Conservation (phyloP, 2,329 filamentous ascomycete genomes). For the Trichoderma gracile region DNA sequence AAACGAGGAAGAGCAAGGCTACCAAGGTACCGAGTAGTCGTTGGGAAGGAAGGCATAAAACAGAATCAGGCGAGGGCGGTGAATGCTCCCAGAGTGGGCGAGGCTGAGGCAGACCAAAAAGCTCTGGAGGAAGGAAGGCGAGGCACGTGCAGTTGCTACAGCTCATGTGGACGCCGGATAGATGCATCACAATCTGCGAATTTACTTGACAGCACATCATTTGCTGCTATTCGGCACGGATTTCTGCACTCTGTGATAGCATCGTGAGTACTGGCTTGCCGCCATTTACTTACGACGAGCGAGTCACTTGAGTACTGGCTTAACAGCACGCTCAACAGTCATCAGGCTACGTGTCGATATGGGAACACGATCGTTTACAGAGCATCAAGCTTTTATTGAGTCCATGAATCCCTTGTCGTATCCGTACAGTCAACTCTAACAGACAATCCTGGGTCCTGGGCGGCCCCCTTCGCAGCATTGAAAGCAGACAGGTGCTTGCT, state of each 20-base stretch:
- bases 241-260: background rate
- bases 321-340: background rate
- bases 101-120: background rate
- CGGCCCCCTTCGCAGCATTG: background rate
- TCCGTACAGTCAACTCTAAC: background rate
- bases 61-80: background rate
- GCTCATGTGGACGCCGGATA: background rate
- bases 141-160: conserved; percentile 14
- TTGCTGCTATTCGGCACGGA: background rate
- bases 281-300: background rate
- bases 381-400: background rate
- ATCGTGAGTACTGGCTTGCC: background rate
- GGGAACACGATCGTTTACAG: background rate
- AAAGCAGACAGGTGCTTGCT: background rate
- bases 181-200: background rate
- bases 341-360: background rate
- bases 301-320: background rate
- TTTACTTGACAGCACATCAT: background rate
- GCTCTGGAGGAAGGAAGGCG: background rate
- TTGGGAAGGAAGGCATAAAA: background rate
- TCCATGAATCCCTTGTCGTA: background rate
- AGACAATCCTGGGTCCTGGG: background rate
- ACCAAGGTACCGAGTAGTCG: background rate
- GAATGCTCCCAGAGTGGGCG: background rate
- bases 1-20: background rate